phyloP scores from a whole-genome alignment of 345 rosid species.

The Arabidopsis thaliana region DNA sequence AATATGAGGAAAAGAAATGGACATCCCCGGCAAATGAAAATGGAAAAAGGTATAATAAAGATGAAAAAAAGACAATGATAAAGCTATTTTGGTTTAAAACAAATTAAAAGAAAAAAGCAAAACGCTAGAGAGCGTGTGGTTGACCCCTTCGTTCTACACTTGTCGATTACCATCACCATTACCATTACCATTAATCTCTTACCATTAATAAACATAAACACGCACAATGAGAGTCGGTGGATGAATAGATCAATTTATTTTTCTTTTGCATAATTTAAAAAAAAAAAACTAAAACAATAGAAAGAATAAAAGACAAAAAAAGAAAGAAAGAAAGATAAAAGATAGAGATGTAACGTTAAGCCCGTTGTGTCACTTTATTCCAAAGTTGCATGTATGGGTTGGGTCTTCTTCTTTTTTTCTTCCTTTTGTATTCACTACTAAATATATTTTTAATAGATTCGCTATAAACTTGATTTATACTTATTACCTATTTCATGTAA shows the following conservation, averaged over 20 bases:
- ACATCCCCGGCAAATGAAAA: slow-evolving; percentile 8
- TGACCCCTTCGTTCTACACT: slow-evolving; percentile 20
- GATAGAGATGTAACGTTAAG: slow-evolving; percentile 27
- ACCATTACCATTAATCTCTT: not conserved
- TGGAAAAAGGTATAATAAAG: slow-evolving; percentile 21
- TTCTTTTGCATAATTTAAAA: not conserved
- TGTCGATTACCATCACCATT: slow-evolving; percentile 17
- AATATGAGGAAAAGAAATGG: not conserved
- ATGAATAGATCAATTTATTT: not conserved
- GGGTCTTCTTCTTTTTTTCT: slow-evolving; percentile 19
- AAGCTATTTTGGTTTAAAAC: not conserved
- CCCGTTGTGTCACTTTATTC: slow-evolving; percentile 40
- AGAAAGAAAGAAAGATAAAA: slow-evolving; percentile 3
- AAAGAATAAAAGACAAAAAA: slow-evolving; percentile 11
- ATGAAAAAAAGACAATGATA: slow-evolving; percentile 16
- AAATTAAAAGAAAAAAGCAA: slow-evolving; percentile 11
- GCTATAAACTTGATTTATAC: slow-evolving; percentile 13
- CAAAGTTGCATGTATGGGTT: slow-evolving; percentile 34
- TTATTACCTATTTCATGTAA: not conserved
- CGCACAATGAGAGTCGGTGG: slow-evolving; percentile 38
- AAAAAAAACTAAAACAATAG: not conserved
- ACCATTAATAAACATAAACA: slow-evolving; percentile 27
- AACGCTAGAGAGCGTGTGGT: slow-evolving; percentile 39
- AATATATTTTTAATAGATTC: not conserved
- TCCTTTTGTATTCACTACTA: not conserved